Evolutionary conservation across 2,329 filamentous ascomycete species (phyloP), one percentile per base, ranked within the genome.

Genomic region (Microdochium bolleyi): DNA sequence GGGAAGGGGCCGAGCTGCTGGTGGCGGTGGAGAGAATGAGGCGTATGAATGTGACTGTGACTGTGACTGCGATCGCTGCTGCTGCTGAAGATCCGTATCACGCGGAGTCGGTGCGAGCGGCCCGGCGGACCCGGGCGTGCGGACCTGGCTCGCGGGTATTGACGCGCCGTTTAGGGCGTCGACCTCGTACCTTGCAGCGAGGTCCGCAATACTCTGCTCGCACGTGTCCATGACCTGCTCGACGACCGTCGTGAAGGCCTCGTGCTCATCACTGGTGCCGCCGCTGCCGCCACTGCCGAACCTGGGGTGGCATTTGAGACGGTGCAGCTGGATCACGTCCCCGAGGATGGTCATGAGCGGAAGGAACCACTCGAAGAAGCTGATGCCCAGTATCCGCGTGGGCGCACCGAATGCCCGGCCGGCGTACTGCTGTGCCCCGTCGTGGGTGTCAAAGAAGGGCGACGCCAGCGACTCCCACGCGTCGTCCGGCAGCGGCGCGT

Each of bases 291-390:
- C 19, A 19, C 21, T 7, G 19, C 13, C 22, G 19, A 46, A 46
- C 3, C 41, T 10, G 9, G 41, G 41, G 21, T 46, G 41, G 3
- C 7, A 46, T 13, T 46, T 46, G 41, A 46, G 41, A 8, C 41
- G 90, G 60, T 95, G 89, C 38, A 96, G 75, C 66, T 96, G 91
- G 53, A 95, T 89, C 51, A 96, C 91, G 67, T 92, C 90, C 52
- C 91, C 91, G 24, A 96, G 78, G 52, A 96, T 95, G 1, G 89
- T 89, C 92, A 96, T 96, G 54, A 96, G 72, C 24, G 91, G 92
- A 49, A 95, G 72, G 73, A 96, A 96, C 70, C 89, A 95, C 57
- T 90, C 90, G 66, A 92, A 96, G 67, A 96, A 90, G 71, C 88
- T 88, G 71, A 92, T 88, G 34, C 90, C 88, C 27, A 84, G 41